Percentiles rank a stretch among this genome's conserved stretches.
phyloP scores from a whole-genome alignment of 257 asterid genomes.

The Marsdenia floribunda region DNA sequence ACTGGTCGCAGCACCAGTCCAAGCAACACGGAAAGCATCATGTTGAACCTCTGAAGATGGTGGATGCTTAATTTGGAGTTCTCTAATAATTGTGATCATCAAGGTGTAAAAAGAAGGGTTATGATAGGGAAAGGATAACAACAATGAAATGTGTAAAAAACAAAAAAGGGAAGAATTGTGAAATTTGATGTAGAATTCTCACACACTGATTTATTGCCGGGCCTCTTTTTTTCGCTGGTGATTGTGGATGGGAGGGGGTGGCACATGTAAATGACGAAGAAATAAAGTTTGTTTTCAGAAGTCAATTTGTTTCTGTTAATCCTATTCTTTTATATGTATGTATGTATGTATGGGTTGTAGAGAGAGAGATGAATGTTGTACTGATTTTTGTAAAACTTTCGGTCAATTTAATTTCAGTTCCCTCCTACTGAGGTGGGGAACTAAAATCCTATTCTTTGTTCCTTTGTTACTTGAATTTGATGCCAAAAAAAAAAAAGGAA shows the following conservation, averaged over 20 bases:
- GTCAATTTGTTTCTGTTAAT: constrained; percentile 11
- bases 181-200: constrained; percentile 21
- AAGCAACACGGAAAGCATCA: constrained; percentile 53
- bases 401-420: neutral
- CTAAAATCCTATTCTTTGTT: neutral
- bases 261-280: constrained; percentile 35
- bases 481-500: too few relatives aligned
- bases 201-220: constrained; percentile 40
- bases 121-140: constrained; percentile 26
- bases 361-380: neutral
- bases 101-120: constrained; percentile 35
- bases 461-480: too few relatives aligned
- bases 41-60: constrained; percentile 26
- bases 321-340: constrained; percentile 12
- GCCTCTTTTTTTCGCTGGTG: constrained; percentile 6
- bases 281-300: constrained; percentile 16
- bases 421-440: neutral
- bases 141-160: constrained; percentile 34
- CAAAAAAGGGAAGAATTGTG: constrained; percentile 24
- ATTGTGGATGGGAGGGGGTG: constrained; percentile 24
- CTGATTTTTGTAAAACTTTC: neutral
- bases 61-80: constrained; percentile 30
- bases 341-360: neutral
- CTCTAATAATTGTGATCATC: constrained; percentile 2
- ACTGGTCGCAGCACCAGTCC: constrained; percentile 70